These are phyloP conservation scores for Penicillium daleae DNA, from an alignment of 495 filamentous ascomycete genomes.

Conservation along the genomic window DNA sequence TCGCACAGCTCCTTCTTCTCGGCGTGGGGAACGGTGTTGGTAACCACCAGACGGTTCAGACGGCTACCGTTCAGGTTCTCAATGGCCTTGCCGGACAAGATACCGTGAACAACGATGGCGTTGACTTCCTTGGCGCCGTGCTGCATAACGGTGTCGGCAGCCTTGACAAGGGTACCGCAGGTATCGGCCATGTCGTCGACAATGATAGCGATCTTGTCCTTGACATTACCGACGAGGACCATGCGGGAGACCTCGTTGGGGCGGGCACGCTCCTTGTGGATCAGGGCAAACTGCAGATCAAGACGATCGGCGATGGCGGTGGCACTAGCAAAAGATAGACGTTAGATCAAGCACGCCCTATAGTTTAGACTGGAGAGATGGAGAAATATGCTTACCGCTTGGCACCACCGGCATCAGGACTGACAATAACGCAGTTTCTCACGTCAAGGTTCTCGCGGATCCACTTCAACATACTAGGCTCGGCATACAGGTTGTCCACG, in stretches of 20 bases:
- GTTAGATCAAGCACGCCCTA: background rate
- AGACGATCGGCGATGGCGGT: slow-evolving; percentile 96
- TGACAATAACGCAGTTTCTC: slow-evolving; percentile 89
- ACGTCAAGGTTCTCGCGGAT: slow-evolving; percentile 85
- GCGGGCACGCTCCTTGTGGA: slow-evolving; percentile 95
- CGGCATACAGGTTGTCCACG: slow-evolving; percentile 95
- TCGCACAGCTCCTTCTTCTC: slow-evolving; percentile 72
- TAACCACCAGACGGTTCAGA: slow-evolving; percentile 81
- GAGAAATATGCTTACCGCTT: slow-evolving; percentile 68
- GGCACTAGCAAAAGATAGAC: slow-evolving; percentile 52
- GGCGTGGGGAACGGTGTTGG: slow-evolving; percentile 94
- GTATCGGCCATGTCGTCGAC: slow-evolving; percentile 90
- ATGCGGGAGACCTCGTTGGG: slow-evolving; percentile 96
- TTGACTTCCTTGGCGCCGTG: slow-evolving; percentile 87
- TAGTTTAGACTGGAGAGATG: background rate
- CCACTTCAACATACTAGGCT: slow-evolving; percentile 89
- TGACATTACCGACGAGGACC: slow-evolving; percentile 75
- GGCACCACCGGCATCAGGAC: slow-evolving; percentile 93
- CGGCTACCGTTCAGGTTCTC: slow-evolving; percentile 83
- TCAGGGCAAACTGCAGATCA: slow-evolving; percentile 94
- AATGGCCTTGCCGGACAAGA: slow-evolving; percentile 89
- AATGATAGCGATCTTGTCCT: slow-evolving; percentile 69
- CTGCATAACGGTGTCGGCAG: slow-evolving; percentile 86
- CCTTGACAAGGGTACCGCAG: slow-evolving; percentile 92
- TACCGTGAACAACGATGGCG: slow-evolving; percentile 95